A percentile compares a stretch with the other conserved stretches of the same genome.
Conservation (phyloP, 2,329 filamentous ascomycete genomes). For the Zymoseptoria crescenta region DNA sequence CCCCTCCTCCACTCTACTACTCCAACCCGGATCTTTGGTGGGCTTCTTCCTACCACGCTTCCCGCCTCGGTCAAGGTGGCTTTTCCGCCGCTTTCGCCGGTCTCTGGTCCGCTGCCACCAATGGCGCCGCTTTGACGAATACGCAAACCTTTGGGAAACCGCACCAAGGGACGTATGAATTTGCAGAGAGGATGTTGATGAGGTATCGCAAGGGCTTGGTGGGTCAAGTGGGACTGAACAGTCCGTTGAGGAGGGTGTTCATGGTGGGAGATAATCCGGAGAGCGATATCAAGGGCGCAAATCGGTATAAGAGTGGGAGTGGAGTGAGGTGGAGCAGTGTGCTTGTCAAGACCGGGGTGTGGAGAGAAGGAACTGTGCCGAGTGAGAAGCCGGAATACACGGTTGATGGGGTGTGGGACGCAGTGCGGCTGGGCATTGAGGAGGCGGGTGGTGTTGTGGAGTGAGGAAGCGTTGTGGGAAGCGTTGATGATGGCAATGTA, state of each 20-base stretch:
- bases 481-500: not conserved
- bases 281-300: slow-evolving; percentile 84
- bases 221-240: slow-evolving; percentile 23
- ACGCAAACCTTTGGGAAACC: slow-evolving; percentile 76
- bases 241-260: slow-evolving; percentile 65
- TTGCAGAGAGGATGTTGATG: slow-evolving; percentile 67
- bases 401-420: slow-evolving; percentile 66
- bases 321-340: slow-evolving; percentile 72
- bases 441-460: slow-evolving; percentile 29
- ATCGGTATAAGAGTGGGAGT: slow-evolving; percentile 58
- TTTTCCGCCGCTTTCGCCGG: slow-evolving; percentile 77
- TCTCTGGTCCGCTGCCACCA: slow-evolving; percentile 67
- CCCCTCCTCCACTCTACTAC: slow-evolving; percentile 75
- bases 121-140: slow-evolving; percentile 43
- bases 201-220: slow-evolving; percentile 49
- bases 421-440: slow-evolving; percentile 67
- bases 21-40: slow-evolving; percentile 87
- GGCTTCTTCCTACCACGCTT: slow-evolving; percentile 76
- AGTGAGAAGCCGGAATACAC: slow-evolving; percentile 56
- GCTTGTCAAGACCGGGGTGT: slow-evolving; percentile 75
- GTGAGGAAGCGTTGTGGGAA: not conserved
- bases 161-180: slow-evolving; percentile 66
- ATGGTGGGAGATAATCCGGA: slow-evolving; percentile 74
- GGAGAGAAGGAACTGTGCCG: slow-evolving; percentile 48
- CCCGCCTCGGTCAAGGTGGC: slow-evolving; percentile 83